A percentile compares a stretch with the other conserved stretches of the same genome.
These are phyloP conservation scores for Steccherinum ochraceum DNA, from an alignment of 768 basidiomycete genomes.

Conservation along the genomic window DNA sequence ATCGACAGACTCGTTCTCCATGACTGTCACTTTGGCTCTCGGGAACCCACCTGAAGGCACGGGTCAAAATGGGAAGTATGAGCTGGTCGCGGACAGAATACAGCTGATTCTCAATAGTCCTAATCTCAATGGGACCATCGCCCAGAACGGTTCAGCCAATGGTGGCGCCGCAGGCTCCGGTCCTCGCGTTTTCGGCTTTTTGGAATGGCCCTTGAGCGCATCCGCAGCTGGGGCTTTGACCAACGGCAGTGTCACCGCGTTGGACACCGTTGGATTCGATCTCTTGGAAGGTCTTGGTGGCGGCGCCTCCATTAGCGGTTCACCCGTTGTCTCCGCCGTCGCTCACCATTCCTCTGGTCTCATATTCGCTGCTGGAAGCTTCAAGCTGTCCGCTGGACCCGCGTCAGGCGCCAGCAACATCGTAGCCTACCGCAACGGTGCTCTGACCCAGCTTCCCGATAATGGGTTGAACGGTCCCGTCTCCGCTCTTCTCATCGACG, in stretches of 20 bases:
- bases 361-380: constrained; percentile 74
- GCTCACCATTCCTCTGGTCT: constrained; percentile 60
- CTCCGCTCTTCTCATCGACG: constrained; percentile 53
- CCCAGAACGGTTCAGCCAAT: constrained; percentile 27
- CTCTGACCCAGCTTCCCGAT: constrained; percentile 43
- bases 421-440: constrained; percentile 58
- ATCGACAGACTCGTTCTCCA: constrained; percentile 61
- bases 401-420: constrained; percentile 65
- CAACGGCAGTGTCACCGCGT: constrained; percentile 62
- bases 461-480: constrained; percentile 82
- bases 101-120: constrained; percentile 69
- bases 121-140: constrained; percentile 30
- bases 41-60: constrained; percentile 56
- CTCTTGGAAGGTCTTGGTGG: constrained; percentile 59
- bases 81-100: constrained; percentile 83
- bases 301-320: constrained; percentile 27
- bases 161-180: constrained; percentile 34
- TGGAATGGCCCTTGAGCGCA: constrained; percentile 72
- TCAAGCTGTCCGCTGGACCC: constrained; percentile 51
- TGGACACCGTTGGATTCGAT: constrained; percentile 57
- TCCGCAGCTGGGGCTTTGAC: constrained; percentile 52
- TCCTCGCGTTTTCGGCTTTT: constrained; percentile 58
- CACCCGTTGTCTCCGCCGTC: constrained; percentile 43
- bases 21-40: constrained; percentile 71
- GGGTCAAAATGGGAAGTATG: constrained; percentile 63